These are phyloP conservation scores for Talaromyces sp. DNA, from an alignment of 2,329 filamentous ascomycete species.

Conservation along the genomic window DNA sequence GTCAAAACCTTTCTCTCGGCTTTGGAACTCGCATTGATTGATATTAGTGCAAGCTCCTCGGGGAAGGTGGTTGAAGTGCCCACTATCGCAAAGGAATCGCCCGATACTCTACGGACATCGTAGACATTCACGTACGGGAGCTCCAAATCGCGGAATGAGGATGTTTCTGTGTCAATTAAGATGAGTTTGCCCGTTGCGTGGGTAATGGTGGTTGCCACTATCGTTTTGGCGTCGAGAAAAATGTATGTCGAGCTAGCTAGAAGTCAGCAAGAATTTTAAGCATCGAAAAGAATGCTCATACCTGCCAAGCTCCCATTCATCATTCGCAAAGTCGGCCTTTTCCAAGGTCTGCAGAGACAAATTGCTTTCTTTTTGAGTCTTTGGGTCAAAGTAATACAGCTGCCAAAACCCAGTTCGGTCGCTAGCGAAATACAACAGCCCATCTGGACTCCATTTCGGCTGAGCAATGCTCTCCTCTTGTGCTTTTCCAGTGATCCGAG, in stretches of 20 bases:
- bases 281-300: slow-evolving; percentile 2
- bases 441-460: slow-evolving; percentile 56
- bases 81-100: slow-evolving; percentile 22
- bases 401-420: slow-evolving; percentile 54
- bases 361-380: slow-evolving; percentile 24
- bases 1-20: slow-evolving; percentile 13
- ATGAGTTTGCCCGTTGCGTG: slow-evolving; percentile 24
- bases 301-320: slow-evolving; percentile 36
- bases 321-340: slow-evolving; percentile 37
- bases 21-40: slow-evolving; percentile 11
- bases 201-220: slow-evolving; percentile 22
- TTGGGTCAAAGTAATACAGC: slow-evolving; percentile 44
- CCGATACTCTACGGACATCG: slow-evolving; percentile 19
- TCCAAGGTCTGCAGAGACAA: slow-evolving; percentile 45
- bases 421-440: slow-evolving; percentile 52
- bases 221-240: slow-evolving; percentile 20
- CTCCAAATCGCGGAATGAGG: slow-evolving; percentile 15
- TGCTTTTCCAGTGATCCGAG: slow-evolving; percentile 46
- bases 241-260: slow-evolving; percentile 21
- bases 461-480: slow-evolving; percentile 51
- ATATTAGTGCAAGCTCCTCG: slow-evolving; percentile 23
- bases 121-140: slow-evolving; percentile 25
- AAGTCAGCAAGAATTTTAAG: neutral
- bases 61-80: slow-evolving; percentile 23
- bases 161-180: slow-evolving; percentile 18